These are phyloP conservation scores for Ustulina deusta DNA, from an alignment of 2,329 filamentous ascomycete species.

Conservation along the genomic window DNA sequence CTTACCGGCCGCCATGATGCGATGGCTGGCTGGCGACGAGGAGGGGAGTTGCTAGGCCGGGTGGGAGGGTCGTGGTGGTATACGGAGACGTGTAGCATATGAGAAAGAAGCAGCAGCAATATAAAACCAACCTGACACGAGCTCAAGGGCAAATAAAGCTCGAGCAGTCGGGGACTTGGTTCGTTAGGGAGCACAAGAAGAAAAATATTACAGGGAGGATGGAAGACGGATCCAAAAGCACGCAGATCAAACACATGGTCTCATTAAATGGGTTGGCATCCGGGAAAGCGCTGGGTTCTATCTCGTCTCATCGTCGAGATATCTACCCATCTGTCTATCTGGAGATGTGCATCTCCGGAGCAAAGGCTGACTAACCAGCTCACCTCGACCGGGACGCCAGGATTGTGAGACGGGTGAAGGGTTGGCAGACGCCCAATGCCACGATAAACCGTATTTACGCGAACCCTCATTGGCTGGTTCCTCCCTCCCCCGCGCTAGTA, in stretches of 20 bases:
- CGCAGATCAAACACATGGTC: constrained; percentile 21
- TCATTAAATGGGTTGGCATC: constrained; percentile 21
- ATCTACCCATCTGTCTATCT: constrained; percentile 13
- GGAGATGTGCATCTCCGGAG: constrained; percentile 48
- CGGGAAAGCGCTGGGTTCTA: not conserved
- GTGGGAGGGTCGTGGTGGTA: not conserved
- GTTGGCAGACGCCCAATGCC: not conserved
- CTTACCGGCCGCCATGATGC: constrained; percentile 59
- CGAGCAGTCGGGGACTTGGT: not conserved
- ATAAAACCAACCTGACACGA: constrained; percentile 1
- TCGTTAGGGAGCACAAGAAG: not conserved
- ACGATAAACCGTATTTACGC: constrained; percentile 1
- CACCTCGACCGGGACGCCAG: no score
- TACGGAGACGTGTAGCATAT: not conserved
- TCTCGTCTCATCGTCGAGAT: not conserved
- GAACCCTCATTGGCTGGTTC: constrained; percentile 18
- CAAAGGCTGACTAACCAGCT: constrained; percentile 11
- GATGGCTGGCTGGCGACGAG: constrained; percentile 9
- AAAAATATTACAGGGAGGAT: constrained; percentile 13
- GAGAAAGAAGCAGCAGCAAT: not conserved
- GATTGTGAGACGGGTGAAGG: no score
- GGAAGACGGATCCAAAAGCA: constrained; percentile 1
- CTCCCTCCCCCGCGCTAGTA: constrained; percentile 4
- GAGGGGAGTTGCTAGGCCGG: constrained; percentile 33
- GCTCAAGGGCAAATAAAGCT: not conserved